Conservation (phyloP, 148 eudicot species). For the Spergularia marina region DNA sequence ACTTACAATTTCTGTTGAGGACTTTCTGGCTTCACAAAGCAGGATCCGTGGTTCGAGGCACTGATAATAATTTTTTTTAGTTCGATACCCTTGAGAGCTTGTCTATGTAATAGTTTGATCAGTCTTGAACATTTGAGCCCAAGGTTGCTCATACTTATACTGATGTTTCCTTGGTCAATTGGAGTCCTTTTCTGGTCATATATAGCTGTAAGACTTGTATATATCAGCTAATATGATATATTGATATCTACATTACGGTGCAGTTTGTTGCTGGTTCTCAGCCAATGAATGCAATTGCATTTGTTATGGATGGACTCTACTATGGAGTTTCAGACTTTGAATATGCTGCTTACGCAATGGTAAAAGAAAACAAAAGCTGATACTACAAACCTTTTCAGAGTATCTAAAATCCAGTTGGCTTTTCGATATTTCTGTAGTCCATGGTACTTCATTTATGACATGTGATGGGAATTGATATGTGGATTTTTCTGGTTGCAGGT, state of each 20-base stretch:
- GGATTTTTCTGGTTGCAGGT: constrained; percentile 41
- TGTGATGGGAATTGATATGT: not conserved
- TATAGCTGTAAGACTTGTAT: not conserved
- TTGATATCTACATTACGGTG: constrained; percentile 19
- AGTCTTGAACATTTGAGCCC: constrained; percentile 7
- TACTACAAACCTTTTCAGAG: not conserved
- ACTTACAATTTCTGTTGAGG: too few species aligned
- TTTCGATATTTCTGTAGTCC: not conserved
- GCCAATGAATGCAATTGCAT: constrained; percentile 90
- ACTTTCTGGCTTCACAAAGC: too few species aligned
- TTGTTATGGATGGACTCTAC: constrained; percentile 92
- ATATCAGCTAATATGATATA: constrained; percentile 4
- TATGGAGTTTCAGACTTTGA: constrained; percentile 92
- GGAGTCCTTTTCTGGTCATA: constrained; percentile 1
- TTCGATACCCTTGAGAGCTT: too few species aligned
- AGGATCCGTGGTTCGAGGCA: too few species aligned
- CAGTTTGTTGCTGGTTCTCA: constrained; percentile 97
- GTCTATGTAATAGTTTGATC: not conserved
- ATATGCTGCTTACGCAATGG: constrained; percentile 93
- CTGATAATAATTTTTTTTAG: too few species aligned
- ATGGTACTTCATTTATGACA: not conserved
- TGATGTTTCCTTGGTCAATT: not conserved
- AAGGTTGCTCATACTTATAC: not conserved
- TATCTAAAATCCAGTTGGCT: not conserved
- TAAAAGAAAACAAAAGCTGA: constrained; percentile 26